A percentile compares a stretch with the other conserved stretches of the same genome.
Conservation (phyloP, 176 grass and related monocot genomes). For the Cenchrus fungigraminus region DNA sequence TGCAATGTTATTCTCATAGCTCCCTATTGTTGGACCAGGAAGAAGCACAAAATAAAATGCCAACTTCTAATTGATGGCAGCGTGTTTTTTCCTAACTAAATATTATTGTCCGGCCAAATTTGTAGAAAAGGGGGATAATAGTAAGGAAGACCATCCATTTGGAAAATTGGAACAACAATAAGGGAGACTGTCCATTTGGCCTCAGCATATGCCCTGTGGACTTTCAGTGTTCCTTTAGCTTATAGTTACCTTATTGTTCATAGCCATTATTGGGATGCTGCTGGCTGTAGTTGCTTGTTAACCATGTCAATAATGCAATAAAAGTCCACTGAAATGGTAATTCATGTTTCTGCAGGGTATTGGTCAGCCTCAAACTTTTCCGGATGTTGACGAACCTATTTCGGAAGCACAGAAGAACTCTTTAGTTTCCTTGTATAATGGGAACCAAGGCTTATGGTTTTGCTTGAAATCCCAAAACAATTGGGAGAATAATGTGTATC, state of each 20-base stretch:
- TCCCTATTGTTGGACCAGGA: not conserved
- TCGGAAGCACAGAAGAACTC: constrained; percentile 16
- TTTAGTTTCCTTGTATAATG: constrained; percentile 45
- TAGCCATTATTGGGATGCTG: not conserved
- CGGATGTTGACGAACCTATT: constrained; percentile 47
- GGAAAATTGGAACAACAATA: not conserved
- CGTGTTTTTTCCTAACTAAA: not conserved
- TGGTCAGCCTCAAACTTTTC: constrained; percentile 5
- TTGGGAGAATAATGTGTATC: constrained; percentile 53
- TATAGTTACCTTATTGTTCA: not conserved
- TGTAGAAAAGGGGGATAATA: not conserved
- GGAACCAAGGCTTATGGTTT: constrained; percentile 29
- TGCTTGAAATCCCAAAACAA: constrained; percentile 8
- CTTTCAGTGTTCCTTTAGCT: not conserved
- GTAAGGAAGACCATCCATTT: not conserved
- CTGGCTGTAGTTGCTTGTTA: constrained; percentile 11
- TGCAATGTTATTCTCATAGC: not conserved
- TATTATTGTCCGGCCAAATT: not conserved
- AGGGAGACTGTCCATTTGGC: not conserved
- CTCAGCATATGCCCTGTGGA: not conserved
- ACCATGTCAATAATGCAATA: not conserved
- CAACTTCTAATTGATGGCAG: not conserved
- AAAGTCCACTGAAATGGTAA: not conserved
- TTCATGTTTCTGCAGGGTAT: constrained; percentile 47
- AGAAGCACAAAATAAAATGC: not conserved